These are phyloP conservation scores for Plectosphaerella sp. DNA, from an alignment of 2,329 filamentous ascomycete species.

Conservation along the genomic window DNA sequence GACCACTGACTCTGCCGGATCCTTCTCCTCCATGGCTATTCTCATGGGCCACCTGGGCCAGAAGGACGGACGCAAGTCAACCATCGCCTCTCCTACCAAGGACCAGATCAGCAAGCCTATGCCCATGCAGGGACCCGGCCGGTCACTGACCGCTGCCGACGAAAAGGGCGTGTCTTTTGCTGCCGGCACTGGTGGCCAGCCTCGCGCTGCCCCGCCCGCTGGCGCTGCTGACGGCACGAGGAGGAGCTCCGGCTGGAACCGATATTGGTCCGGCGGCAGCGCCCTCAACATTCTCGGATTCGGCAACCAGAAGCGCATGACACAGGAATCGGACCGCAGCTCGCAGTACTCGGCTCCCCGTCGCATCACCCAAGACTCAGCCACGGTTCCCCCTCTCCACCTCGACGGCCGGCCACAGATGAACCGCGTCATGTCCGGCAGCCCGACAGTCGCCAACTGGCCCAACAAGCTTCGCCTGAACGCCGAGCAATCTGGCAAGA, in stretches of 20 bases:
- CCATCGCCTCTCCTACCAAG: conserved; percentile 57
- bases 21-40: conserved; percentile 61
- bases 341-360: conserved; percentile 49
- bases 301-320: conserved; percentile 43
- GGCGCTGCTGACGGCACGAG: conserved; percentile 38
- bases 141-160: conserved; percentile 17
- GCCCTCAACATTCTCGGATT: conserved; percentile 62
- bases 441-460: conserved; percentile 63
- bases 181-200: conserved; percentile 21
- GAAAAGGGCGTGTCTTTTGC: conserved; percentile 36
- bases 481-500: conserved; percentile 56
- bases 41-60: conserved; percentile 47
- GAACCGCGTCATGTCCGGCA: conserved; percentile 63
- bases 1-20: conserved; percentile 48
- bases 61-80: conserved; percentile 46
- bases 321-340: conserved; percentile 49
- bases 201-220: conserved; percentile 27
- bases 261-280: conserved; percentile 72
- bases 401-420: conserved; percentile 57
- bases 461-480: conserved; percentile 43
- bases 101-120: conserved; percentile 58
- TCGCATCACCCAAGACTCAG: conserved; percentile 61
- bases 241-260: conserved; percentile 70
- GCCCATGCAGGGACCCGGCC: conserved; percentile 29
- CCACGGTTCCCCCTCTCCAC: conserved; percentile 63